phyloP scores from a whole-genome alignment of 2,329 filamentous ascomycete species.

The Diaporthe caulivora region DNA sequence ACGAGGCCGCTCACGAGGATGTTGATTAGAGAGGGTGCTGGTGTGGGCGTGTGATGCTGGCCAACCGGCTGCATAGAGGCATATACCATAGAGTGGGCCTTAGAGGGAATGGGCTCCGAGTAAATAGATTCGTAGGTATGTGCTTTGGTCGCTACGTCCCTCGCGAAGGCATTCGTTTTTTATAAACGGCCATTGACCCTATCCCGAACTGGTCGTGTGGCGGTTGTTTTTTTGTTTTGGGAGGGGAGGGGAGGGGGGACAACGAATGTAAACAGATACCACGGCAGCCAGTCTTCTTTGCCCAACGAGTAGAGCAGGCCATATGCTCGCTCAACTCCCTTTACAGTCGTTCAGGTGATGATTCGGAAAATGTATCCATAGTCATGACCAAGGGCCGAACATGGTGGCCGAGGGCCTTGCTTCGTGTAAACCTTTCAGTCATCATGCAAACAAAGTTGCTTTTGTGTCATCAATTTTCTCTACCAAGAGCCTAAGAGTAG shows the following conservation, averaged over 20 bases:
- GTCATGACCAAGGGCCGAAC: not conserved
- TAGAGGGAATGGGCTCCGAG: not conserved
- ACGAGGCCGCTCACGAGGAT: not conserved
- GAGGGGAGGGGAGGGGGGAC: no score
- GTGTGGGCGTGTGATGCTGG: not conserved
- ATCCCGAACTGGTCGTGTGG: not conserved
- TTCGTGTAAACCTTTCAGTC: not conserved
- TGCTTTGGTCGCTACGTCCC: not conserved
- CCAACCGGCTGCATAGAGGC: not conserved
- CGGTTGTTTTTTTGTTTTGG: no score
- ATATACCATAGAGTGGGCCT: no score
- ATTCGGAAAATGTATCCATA: not conserved
- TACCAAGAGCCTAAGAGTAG: conserved; percentile 20
- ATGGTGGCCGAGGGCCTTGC: not conserved
- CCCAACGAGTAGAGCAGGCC: not conserved
- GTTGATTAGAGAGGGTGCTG: not conserved
- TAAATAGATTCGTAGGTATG: not conserved
- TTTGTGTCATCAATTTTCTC: conserved; percentile 36
- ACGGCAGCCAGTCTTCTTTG: no score
- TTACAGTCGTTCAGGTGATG: no score
- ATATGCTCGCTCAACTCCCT: no score
- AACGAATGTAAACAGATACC: not conserved
- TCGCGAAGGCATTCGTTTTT: not conserved
- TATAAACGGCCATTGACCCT: not conserved
- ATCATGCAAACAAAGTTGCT: conserved; percentile 16